These are phyloP conservation scores for Umbelopsis isabellina DNA, from an alignment of 192 early-diverging fungal species.

Conservation along the genomic window DNA sequence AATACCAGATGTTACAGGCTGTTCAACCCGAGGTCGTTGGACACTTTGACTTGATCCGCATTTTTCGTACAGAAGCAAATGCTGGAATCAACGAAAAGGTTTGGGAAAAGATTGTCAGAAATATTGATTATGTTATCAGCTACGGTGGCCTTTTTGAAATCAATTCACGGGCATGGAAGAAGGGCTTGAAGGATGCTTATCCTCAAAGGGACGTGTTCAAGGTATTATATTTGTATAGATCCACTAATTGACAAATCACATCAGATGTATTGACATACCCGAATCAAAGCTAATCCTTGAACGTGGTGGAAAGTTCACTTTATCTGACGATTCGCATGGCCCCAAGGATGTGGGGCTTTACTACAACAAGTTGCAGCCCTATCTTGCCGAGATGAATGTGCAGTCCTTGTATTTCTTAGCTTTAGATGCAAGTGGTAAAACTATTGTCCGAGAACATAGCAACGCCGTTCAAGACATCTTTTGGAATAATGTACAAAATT, in stretches of 20 bases:
- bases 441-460: conserved; percentile 20
- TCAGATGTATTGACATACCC: not conserved
- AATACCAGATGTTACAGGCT: conserved; percentile 71
- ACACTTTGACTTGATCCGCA: conserved; percentile 93
- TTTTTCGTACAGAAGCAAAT: conserved; percentile 54
- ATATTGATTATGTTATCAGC: conserved; percentile 76
- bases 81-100: conserved; percentile 35
- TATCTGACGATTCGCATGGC: conserved; percentile 95
- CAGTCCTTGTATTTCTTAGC: conserved; percentile 54
- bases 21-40: conserved; percentile 87
- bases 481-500: conserved; percentile 29
- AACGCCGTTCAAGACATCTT: conserved; percentile 30
- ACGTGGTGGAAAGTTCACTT: conserved; percentile 74
- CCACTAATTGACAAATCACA: not conserved
- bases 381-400: conserved; percentile 71
- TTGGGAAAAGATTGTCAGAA: conserved; percentile 67
- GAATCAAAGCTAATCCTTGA: conserved; percentile 57
- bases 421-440: conserved; percentile 13
- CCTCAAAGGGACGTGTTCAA: conserved; percentile 83
- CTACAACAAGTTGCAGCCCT: conserved; percentile 74
- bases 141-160: conserved; percentile 93
- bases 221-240: conserved; percentile 40
- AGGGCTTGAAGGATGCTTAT: conserved; percentile 83
- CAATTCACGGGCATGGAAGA: conserved; percentile 93
- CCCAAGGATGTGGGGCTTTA: conserved; percentile 84